phyloP scores from a whole-genome alignment of 2,329 filamentous ascomycete species.

The Rhytidhysteron rufulum region DNA sequence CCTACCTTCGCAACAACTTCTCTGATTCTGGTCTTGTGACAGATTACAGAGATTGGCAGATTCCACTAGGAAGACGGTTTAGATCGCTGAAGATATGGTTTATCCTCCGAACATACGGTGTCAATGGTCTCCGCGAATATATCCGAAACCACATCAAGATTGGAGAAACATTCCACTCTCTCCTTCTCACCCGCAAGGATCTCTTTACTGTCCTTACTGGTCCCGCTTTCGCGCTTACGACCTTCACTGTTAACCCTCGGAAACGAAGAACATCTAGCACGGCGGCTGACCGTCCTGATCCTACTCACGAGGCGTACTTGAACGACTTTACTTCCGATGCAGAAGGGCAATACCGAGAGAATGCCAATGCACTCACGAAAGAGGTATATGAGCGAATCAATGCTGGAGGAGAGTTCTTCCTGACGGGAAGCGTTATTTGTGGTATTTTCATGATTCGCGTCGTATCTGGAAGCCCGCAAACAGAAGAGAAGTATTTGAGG shows the following conservation, averaged over 20 bases:
- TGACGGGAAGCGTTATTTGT: constrained; percentile 72
- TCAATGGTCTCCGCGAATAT: constrained; percentile 70
- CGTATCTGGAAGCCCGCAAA: constrained; percentile 66
- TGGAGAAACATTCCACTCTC: constrained; percentile 65
- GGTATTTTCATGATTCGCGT: constrained; percentile 77
- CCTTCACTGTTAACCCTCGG: constrained; percentile 57
- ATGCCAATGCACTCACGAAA: constrained; percentile 66
- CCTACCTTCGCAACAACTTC: constrained; percentile 78
- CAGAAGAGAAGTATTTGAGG: constrained; percentile 69
- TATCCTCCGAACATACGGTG: constrained; percentile 77
- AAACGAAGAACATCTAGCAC: constrained; percentile 5
- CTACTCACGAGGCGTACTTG: constrained; percentile 25
- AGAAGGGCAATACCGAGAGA: constrained; percentile 43
- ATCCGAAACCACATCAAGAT: constrained; percentile 65
- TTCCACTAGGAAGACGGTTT: constrained; percentile 86
- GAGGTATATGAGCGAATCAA: constrained; percentile 74
- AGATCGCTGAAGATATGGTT: constrained; percentile 93
- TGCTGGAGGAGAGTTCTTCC: constrained; percentile 69
- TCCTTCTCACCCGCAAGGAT: constrained; percentile 59
- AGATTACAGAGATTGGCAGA: constrained; percentile 97
- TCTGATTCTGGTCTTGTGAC: constrained; percentile 81
- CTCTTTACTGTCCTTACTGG: constrained; percentile 72
- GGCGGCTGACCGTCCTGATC: constrained; percentile 19
- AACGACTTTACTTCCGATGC: constrained; percentile 33
- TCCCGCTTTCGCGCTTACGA: constrained; percentile 76